Evolutionary conservation across 108 stramenopile genomes (phyloP), one percentile per base, ranked within the genome.

Genomic region (Craspedostauros australis): DNA sequence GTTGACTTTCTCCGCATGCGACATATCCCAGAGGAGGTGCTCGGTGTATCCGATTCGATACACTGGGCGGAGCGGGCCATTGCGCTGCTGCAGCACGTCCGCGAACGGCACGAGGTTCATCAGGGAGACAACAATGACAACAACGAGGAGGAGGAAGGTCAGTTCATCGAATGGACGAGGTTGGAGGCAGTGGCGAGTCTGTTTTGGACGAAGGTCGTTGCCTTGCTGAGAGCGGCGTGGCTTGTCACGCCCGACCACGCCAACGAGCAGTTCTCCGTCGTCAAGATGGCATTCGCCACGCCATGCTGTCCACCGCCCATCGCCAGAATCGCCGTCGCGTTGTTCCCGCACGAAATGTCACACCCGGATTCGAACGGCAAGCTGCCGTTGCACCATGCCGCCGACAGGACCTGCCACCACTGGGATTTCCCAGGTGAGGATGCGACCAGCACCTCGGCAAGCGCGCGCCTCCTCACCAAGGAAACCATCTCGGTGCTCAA

Each of bases 1-100:
- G 79, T 82, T 47, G 79, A 82, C 50, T 87, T 82, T 69, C 49
- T 87, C 9, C 64, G 82, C 21, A 87, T 87, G 85, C 57, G 85
- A 39, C 81, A 87, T 44, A 79, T 87, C 31, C 81, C 80, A 31
- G 29, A 46, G 40, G 81, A 79, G 21, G 72, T 80, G 21, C 49
- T 70, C 32, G 80, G 49, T 33, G 72, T 61, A 38, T 29, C 24
- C 45, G 78, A 60, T 26, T 68, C 49, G 45, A 51, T 43, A 32
- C 43, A 47, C 30, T 79, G 51, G 68, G 68, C 68, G 0, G 50
- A 62, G 18, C 58, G 43, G 8, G 54, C 76, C n/a, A 55, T 70
- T 22, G 39, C 56, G 24, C 39, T 77, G 19, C 47, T 85, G 19
- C 51, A 67, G 47, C 25, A 52, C 29, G 58, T 77, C 2, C 74